Evolutionary conservation across 176 grass and related monocot species (phyloP).

Genomic region (Alloteropsis semialata): DNA sequence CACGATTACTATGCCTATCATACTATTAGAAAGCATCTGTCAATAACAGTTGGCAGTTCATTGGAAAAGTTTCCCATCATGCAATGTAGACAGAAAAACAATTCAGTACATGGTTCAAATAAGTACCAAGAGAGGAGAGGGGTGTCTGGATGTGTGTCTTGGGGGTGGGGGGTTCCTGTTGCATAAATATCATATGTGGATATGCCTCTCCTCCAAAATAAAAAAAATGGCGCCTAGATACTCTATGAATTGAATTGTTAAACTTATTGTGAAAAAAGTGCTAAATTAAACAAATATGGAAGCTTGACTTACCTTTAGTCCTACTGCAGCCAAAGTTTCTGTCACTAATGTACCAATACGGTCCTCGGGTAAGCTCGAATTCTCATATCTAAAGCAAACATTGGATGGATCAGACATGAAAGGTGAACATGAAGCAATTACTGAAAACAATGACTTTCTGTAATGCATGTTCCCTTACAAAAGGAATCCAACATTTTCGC

Average conservation of each 20-base stretch:
- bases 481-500: conserved; percentile 97
- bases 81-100: too few relatives aligned
- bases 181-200: too few relatives aligned
- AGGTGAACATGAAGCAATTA: neutral
- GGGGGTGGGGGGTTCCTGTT: too few relatives aligned
- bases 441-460: conserved; percentile 10
- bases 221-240: neutral
- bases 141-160: too few relatives aligned
- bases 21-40: neutral
- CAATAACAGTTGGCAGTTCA: neutral
- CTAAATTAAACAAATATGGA: neutral
- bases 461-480: conserved; percentile 67
- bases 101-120: too few relatives aligned
- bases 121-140: too few relatives aligned
- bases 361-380: conserved; percentile 66
- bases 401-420: conserved; percentile 29
- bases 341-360: conserved; percentile 72
- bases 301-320: conserved; percentile 76
- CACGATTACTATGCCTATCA: neutral
- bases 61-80: conserved; percentile 6
- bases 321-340: conserved; percentile 84
- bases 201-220: neutral
- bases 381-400: conserved; percentile 76
- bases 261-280: neutral
- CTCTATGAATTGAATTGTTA: neutral